A percentile compares a stretch with the other conserved stretches of the same genome.
phyloP scores from a whole-genome alignment of 495 filamentous ascomycete species.

The Annulohypoxylon nitens region DNA sequence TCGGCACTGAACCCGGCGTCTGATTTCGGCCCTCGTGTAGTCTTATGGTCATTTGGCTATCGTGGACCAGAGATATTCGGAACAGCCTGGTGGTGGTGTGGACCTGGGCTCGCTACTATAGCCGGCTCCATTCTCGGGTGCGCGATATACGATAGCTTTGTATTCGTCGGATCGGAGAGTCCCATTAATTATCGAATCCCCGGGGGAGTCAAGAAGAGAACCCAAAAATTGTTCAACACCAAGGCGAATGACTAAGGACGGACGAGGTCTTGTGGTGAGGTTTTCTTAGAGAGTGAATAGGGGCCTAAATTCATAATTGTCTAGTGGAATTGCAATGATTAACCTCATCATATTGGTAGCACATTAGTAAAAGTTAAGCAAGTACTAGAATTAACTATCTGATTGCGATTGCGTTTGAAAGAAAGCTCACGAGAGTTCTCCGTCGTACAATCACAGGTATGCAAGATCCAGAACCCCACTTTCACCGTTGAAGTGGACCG shows the following conservation, averaged over 20 bases:
- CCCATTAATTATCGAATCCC: conserved; percentile 64
- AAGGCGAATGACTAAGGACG: conserved; percentile 6
- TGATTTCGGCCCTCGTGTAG: conserved; percentile 64
- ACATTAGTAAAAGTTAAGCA: background rate
- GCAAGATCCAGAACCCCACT: background rate
- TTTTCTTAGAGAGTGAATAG: background rate
- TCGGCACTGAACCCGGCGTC: conserved; percentile 65
- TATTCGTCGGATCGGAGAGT: conserved; percentile 67
- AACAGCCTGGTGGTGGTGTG: conserved; percentile 66
- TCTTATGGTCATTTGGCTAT: conserved; percentile 59
- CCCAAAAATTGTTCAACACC: conserved; percentile 21
- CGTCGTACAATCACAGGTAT: background rate
- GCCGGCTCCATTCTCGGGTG: conserved; percentile 61
- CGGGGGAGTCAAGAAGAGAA: conserved; percentile 23
- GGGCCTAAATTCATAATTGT: background rate
- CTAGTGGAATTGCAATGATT: background rate
- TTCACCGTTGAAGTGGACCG: background rate
- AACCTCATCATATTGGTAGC: background rate
- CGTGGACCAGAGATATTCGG: conserved; percentile 53
- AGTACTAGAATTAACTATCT: background rate
- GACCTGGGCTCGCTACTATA: conserved; percentile 63
- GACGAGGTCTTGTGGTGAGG: background rate
- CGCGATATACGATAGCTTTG: conserved; percentile 66
- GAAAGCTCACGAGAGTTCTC: background rate
- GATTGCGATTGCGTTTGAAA: background rate